phyloP scores from a whole-genome alignment of 441 rosid genomes.

The Populus hybrid region DNA sequence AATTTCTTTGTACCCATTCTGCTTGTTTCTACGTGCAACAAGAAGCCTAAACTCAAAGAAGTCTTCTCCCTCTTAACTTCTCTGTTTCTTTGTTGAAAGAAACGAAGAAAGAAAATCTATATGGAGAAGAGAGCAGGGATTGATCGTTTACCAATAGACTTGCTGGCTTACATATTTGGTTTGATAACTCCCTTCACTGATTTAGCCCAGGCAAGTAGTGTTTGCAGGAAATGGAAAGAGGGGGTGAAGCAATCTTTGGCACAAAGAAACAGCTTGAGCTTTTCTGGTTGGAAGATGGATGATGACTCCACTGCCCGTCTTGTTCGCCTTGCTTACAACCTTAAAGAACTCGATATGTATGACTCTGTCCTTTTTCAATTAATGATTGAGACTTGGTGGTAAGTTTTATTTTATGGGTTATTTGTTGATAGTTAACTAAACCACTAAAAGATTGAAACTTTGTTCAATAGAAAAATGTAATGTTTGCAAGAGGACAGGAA shows the following conservation, averaged over 20 bases:
- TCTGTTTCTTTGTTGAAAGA: not conserved
- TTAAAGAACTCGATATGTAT: constrained; percentile 88
- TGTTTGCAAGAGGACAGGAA: not conserved
- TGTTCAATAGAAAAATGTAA: not conserved
- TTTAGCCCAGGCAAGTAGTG: constrained; percentile 78
- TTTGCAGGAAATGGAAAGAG: constrained; percentile 77
- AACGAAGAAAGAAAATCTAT: not conserved
- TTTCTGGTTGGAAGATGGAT: constrained; percentile 81
- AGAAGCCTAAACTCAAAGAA: not conserved
- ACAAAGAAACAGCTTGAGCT: constrained; percentile 60
- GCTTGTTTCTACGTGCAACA: constrained; percentile 1
- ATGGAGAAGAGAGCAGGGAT: constrained; percentile 55
- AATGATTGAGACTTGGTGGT: not conserved
- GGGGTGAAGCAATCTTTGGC: constrained; percentile 77
- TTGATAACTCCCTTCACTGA: constrained; percentile 69
- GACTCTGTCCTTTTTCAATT: constrained; percentile 2
- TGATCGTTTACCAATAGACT: constrained; percentile 70
- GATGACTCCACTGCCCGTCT: constrained; percentile 73
- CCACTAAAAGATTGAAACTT: not conserved
- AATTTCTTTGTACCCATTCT: constrained; percentile 3
- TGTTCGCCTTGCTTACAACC: constrained; percentile 62
- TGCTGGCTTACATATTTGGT: constrained; percentile 64
- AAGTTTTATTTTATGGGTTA: not conserved
- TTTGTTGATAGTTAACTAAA: not conserved
- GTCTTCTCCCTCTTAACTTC: not conserved